Base-by-base conservation (phyloP, 1,139 yeast genomes). In the Tardiomyces digboiensis region DNA sequence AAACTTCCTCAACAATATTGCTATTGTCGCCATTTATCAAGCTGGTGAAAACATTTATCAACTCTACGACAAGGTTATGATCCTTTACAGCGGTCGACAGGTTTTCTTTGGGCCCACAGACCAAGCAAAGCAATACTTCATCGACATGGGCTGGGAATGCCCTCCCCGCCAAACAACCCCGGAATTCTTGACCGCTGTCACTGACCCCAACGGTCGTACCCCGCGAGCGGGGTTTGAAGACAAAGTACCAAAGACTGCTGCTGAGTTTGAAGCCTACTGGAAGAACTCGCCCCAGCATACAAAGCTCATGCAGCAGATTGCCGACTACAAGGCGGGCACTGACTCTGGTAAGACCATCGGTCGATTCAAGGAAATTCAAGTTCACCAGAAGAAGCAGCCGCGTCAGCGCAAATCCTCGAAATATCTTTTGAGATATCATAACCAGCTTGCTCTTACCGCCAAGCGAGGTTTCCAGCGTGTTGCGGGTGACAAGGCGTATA, bases 41-140 rank as follows among this genome's bases (percentile, higher is more conserved):
- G 83, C 84, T 39, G 81, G 83, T 59, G 82, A 80, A 58, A 74
- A 77, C 53, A 75, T 78, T 49, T 80, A 77, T 57, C 72, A 74
- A 43, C 64, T 75, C 40, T 80, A 79, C 56, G 85, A 80, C 62
- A 80, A 78, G 54, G 81, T 79, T 16, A 75, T 80, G 2, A 78
- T 80, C 21, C 60, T 80, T 39, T 78, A 80, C 60, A 60, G 64
- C 42, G 85, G 85, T 44, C 67, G 65, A 49, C 84, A 80, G 59
- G 67, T 80, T 38, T 80, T 67, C 55, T 80, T 69, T 52, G 86
- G 86, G 21, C 76, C 77, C 6, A 72, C 75, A 19, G 59, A 56
- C 19, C 62, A 68, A 45, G 85, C 83, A 21, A 59, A 73, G 50
- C 66, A 58, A 2, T 80, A 72, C 57, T 80, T 80, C 56, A 74